These are phyloP conservation scores for Cyclotella distinguenda DNA, from an alignment of 108 stramenopile species.

Conservation along the genomic window DNA sequence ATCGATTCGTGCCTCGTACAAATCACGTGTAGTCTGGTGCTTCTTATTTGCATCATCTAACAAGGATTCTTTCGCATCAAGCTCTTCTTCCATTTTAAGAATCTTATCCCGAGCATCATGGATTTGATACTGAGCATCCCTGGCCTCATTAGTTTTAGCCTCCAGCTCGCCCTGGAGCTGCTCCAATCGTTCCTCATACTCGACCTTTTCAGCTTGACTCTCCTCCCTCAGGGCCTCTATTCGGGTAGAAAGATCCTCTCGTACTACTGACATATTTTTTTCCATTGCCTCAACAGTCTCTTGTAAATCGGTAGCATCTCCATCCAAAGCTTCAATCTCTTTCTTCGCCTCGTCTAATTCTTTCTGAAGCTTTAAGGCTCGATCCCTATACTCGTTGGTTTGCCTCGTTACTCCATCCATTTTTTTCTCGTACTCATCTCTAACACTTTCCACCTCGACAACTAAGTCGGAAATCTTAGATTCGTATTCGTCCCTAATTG, in stretches of 20 bases:
- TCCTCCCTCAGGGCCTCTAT: constrained; percentile 30
- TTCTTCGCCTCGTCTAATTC: constrained; percentile 32
- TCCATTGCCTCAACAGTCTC: constrained; percentile 47
- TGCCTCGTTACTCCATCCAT: constrained; percentile 22
- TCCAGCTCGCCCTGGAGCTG: constrained; percentile 30
- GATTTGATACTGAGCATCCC: constrained; percentile 25
- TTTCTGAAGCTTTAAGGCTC: constrained; percentile 15
- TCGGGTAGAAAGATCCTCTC: constrained; percentile 32
- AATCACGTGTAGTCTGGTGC: constrained; percentile 26
- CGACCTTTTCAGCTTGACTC: constrained; percentile 16
- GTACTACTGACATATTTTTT: constrained; percentile 42
- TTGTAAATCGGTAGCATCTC: constrained; percentile 35
- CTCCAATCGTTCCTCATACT: constrained; percentile 32
- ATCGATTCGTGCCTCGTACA: constrained; percentile 43
- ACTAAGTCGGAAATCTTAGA: constrained; percentile 24
- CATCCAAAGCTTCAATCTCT: constrained; percentile 33
- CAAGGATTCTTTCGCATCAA: constrained; percentile 26
- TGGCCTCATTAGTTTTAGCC: constrained; percentile 22
- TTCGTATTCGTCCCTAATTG: constrained; percentile 43
- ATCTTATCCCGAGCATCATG: constrained; percentile 12
- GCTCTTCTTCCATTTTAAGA: constrained; percentile 26
- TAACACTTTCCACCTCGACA: constrained; percentile 21
- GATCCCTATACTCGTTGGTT: constrained; percentile 19
- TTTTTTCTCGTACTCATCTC: constrained; percentile 27
- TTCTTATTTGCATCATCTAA: constrained; percentile 30